Percentiles rank a stretch among this genome's conserved stretches.
Conservation (phyloP, 2,329 filamentous ascomycete species). For the Alternaria sp. region DNA sequence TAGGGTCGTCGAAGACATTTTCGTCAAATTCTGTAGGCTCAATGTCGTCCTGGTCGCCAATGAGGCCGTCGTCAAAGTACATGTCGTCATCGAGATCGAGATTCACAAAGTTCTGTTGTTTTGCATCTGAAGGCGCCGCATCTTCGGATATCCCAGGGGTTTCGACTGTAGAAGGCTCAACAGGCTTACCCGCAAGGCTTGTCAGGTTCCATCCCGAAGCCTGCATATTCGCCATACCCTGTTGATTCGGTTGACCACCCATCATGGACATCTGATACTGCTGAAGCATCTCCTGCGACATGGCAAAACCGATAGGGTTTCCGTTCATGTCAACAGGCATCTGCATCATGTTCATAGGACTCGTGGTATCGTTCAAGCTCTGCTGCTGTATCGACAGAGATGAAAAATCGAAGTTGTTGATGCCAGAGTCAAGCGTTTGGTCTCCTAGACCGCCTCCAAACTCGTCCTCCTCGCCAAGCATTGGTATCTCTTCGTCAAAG, state of each 20-base stretch:
- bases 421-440: constrained; percentile 38
- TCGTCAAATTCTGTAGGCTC: constrained; percentile 73
- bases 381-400: constrained; percentile 38
- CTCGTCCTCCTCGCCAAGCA: constrained; percentile 50
- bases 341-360: constrained; percentile 32
- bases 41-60: constrained; percentile 60
- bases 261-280: constrained; percentile 24
- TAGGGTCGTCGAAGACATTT: constrained; percentile 72
- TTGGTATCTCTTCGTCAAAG: constrained; percentile 73
- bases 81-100: constrained; percentile 63
- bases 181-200: constrained; percentile 19
- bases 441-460: constrained; percentile 36
- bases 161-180: constrained; percentile 18
- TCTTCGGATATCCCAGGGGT: constrained; percentile 20
- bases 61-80: constrained; percentile 74
- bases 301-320: constrained; percentile 45
- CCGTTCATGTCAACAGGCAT: constrained; percentile 43
- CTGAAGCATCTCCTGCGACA: constrained; percentile 38
- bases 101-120: constrained; percentile 16
- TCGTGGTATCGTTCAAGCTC: constrained; percentile 18
- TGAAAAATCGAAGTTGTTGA: constrained; percentile 48
- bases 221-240: neutral
- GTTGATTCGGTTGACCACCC: neutral
- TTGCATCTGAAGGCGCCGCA: constrained; percentile 9
- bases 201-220: constrained; percentile 29